Base-by-base conservation (phyloP, 1,284 basidiomycete genomes). In the Irpex lacteus region DNA sequence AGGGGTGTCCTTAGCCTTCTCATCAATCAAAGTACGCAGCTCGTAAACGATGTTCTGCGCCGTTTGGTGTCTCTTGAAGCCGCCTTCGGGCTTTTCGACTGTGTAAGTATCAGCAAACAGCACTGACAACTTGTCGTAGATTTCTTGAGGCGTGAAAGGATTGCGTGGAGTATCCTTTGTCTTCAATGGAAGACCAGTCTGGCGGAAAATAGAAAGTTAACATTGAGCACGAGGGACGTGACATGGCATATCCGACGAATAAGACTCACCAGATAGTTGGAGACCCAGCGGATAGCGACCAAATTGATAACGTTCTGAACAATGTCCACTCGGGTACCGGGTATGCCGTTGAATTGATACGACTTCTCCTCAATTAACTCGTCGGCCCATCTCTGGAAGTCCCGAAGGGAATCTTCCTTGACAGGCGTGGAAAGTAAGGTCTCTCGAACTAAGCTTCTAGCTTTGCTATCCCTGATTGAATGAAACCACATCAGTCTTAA, bases 301-400 rank as follows among this genome's bases (percentile, higher is more conserved):
- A 84, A 74, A 69, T 92, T 90, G 73, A 90, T 82, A 21, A 94
- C 89, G 68, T 94, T 87, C 57, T 81, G 80, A 15, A 94, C 84
- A 60, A 95, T 80, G 72, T 95, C 90, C 49, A 94, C 71, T 63
- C 79, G 81, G 50, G 73, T 76, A 18, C 71, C 73, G 4, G 67
- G 52, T 11, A 74, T 68, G 37, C 77, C 79, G 34, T 76, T 73
- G 55, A 69, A 78, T 71, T 8, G 67, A 47, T 67, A 69, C 11
- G 80, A 75, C 61, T 80, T 79, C 11, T 73, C 68, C 44, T 72
- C 69, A 64, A 85, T 77, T 32, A 84, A 74, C 15, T 70, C 66
- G 52, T 71, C 60, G 2, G 81, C 78, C 65, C 77, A 77, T 52
- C 71, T 63, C 21, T 66, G 71, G 70, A 87, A 82, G 64, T 59